These are phyloP conservation scores for Boletus pseudopeckii DNA, from an alignment of 768 basidiomycete species.

Conservation along the genomic window DNA sequence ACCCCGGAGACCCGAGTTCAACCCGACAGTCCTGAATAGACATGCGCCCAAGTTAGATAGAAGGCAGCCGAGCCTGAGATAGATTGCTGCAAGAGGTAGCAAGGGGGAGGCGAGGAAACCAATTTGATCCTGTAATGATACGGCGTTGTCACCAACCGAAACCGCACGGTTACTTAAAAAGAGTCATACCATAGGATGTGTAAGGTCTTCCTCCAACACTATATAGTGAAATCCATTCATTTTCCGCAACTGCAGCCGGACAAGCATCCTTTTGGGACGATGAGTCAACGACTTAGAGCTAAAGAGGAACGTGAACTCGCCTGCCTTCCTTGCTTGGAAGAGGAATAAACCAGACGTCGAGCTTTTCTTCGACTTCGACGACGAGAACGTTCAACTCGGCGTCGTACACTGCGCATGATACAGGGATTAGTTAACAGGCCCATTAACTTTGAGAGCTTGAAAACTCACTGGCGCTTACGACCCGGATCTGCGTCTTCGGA, in stretches of 20 bases:
- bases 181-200: constrained; percentile 46
- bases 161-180: not conserved
- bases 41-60: constrained; percentile 25
- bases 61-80: constrained; percentile 19
- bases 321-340: constrained; percentile 44
- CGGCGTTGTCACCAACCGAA: not conserved
- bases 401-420: constrained; percentile 45
- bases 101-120: constrained; percentile 21
- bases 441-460: not conserved
- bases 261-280: constrained; percentile 38
- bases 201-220: constrained; percentile 55
- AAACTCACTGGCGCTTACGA: constrained; percentile 44
- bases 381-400: constrained; percentile 36
- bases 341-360: constrained; percentile 45
- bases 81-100: constrained; percentile 12
- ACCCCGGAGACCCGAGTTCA: constrained; percentile 21
- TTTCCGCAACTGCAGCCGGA: constrained; percentile 50
- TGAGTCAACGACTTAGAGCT: not conserved
- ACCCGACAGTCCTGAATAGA: constrained; percentile 15
- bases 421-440: not conserved
- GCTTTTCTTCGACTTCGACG: constrained; percentile 48
- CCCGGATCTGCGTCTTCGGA: constrained; percentile 41
- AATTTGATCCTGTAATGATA: constrained; percentile 19
- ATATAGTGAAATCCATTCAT: constrained; percentile 43
- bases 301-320: constrained; percentile 30